Evolutionary conservation across 2,329 filamentous ascomycete species (phyloP), one percentile per base, ranked within the genome.

Genomic region (Talaromyces sp.): DNA sequence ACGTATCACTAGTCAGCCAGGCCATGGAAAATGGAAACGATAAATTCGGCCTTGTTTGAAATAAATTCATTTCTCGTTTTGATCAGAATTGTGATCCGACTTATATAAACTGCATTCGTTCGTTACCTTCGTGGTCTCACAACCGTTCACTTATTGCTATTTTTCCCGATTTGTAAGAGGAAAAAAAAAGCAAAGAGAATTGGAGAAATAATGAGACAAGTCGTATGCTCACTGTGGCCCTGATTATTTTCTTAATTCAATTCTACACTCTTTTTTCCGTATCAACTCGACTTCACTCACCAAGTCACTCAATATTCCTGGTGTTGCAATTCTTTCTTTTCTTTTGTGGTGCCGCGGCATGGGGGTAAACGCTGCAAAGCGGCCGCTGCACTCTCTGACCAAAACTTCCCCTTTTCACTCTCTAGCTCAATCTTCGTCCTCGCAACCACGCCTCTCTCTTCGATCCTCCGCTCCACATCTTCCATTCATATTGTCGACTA

Each of bases 281-380:
- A 13, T 39, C 33, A 39, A 56, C 39, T 56, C 33, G 52, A 56
- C 52, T 14, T 37, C n/a, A 10, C 37, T 59, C 37, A 27, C 7
- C 24, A 7, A 45, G 5, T 19, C 39, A 35, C 8, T 52, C 48
- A 16, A 3, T 31, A 57, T 24, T 22, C 27, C 24, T 8, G 35
- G 5, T 33, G n/a, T 24, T 56, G 22, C 35, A 13, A 8, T 43
- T 50, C 5, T 19, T 54, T n/a, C 22, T 41, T 31, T 39, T 16
- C 19, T 33, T 56, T 52, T n/a, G 31, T 48, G 43, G 57, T 39
- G 50, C 39, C 43, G 52, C 59, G 60, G 64, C 37, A 65, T 65
- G 64, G 64, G 59, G 58, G 31, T 35, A 57, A 63, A 47, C 14
- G 50, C 48, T 52, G 48, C n/a, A 22, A 61, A 37, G 56, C 54